Base-by-base conservation (phyloP, 2,329 filamentous ascomycete genomes). In the Diaporthe destruens region DNA sequence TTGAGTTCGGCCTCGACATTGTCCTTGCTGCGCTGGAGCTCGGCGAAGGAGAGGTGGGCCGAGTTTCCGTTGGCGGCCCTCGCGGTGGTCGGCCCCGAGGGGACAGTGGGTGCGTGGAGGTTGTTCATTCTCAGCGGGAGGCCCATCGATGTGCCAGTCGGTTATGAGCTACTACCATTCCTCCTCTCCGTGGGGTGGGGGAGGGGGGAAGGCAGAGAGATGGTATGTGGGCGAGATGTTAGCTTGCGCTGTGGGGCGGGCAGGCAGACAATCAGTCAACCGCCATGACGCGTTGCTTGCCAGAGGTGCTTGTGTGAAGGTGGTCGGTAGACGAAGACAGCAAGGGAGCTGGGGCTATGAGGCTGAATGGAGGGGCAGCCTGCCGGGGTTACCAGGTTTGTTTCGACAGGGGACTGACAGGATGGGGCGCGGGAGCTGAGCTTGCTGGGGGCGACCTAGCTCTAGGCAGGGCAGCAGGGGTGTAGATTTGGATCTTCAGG, bases 11-110 rank as follows among this genome's bases (percentile, higher is more conserved):
- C 91, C 84, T 99, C 96, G 56, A 98, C 85, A 71, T 90, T 88
- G 77, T 96, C 92, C 82, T 98, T 98, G 84, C 94, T 93, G 44
- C 88, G 88, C 80, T 96, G 94, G 67, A 98, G 89, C 84, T 97
- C 92, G 55, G 88, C 84, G 80, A 98, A 90, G 65, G 93, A 92
- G 77, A 94, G 83, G 75, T 92, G 87, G 76, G 85, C 84, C 68
- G 89, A 85, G 76, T 88, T 84, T 76, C 92, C 92, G 81, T 92
- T 93, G 70, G 86, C 84, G 51, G 83, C 76, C 54, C 87, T 85
- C 36, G 87, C 87, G 71, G 91, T 92, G 12, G 91, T 92, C 44
- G 94, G 93, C 74, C 95, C 95, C 54, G 95, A 95, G 72, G 92
- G 87, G 76, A 90, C 84, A 12, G 88, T 90, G 2, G 88, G 88